Conservation (phyloP, 1,284 basidiomycete genomes). For the Marasmius fiardii region DNA sequence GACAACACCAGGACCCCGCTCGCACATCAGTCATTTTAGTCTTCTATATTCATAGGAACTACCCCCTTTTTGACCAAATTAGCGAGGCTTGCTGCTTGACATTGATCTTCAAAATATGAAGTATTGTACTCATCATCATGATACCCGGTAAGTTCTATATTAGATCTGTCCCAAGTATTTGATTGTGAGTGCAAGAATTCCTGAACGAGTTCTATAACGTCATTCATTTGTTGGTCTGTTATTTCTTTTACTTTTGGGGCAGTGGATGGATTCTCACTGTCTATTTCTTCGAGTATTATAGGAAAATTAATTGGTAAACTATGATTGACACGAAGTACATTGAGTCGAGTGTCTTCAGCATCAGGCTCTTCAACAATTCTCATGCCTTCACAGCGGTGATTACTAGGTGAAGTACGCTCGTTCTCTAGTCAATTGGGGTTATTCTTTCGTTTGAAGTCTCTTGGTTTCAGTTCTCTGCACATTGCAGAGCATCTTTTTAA, state of each 20-base stretch:
- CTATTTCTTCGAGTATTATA: not conserved
- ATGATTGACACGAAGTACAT: not conserved
- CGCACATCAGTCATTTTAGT: too few relatives aligned
- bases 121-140: not conserved
- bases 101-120: not conserved
- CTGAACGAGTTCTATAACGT: not conserved
- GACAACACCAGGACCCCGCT: too few relatives aligned
- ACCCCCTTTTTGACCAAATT: too few relatives aligned
- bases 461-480: slow-evolving; percentile 1
- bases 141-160: not conserved
- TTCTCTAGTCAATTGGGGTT: not conserved
- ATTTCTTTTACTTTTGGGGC: not conserved
- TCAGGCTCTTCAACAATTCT: not conserved
- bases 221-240: not conserved
- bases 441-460: not conserved
- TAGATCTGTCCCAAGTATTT: not conserved
- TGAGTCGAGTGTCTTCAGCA: not conserved
- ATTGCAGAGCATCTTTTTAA: slow-evolving; percentile 3
- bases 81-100: not conserved
- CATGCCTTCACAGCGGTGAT: too few relatives aligned
- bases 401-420: not conserved
- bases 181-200: not conserved
- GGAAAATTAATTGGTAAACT: not conserved
- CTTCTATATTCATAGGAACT: too few relatives aligned
- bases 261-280: not conserved